A percentile compares a stretch with the other conserved stretches of the same genome.
These are phyloP conservation scores for Coix lacrymajobi DNA, from an alignment of 176 grass and related monocot genomes.

Conservation along the genomic window DNA sequence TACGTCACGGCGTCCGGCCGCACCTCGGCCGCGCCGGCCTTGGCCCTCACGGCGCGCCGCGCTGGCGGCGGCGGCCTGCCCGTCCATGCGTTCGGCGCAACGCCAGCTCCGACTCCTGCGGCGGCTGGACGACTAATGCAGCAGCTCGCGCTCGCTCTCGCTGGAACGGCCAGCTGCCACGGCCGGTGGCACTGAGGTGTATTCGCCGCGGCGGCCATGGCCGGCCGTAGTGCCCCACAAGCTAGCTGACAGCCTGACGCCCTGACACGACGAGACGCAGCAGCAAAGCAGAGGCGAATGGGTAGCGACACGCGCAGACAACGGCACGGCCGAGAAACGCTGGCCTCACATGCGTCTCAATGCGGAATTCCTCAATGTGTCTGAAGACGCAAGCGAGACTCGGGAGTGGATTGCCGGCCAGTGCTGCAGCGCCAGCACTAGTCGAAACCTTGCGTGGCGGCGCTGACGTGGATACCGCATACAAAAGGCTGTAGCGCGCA, in stretches of 20 bases:
- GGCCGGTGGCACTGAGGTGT: background rate
- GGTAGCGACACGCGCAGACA: background rate
- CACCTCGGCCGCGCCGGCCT: constrained; percentile 19
- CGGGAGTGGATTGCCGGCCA: background rate
- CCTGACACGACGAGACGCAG: too few species aligned
- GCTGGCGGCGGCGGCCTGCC: background rate
- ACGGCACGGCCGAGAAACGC: background rate
- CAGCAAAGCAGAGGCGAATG: background rate
- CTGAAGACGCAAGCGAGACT: background rate
- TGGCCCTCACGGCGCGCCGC: background rate
- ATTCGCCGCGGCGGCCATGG: background rate
- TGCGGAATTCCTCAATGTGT: background rate
- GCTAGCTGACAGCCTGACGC: background rate
- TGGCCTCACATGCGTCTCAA: constrained; percentile 11
- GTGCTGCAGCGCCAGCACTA: background rate
- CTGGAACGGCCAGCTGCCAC: background rate
- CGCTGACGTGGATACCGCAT: too few species aligned
- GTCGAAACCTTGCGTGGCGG: background rate
- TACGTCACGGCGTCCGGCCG: constrained; percentile 51
- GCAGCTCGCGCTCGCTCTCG: background rate
- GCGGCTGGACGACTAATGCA: background rate
- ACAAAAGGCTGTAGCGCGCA: too few species aligned
- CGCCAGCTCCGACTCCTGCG: background rate
- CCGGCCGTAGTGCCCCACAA: background rate
- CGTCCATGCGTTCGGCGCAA: background rate